Base-by-base conservation (phyloP, 495 filamentous ascomycete genomes). In the Patellaria atrata region DNA sequence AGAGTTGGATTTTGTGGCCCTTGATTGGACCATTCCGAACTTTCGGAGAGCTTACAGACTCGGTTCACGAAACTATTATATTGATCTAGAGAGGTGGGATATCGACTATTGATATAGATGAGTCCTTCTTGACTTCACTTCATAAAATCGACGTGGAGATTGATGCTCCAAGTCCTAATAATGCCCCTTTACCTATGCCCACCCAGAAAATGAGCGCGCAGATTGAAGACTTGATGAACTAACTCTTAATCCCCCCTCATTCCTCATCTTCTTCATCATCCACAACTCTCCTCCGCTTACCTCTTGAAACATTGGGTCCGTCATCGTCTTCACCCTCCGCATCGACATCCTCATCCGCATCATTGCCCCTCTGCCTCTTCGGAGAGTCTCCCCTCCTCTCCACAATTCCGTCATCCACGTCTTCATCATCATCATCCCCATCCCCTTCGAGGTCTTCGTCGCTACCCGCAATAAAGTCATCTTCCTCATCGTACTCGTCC, bases 401-500 rank as follows among this genome's bases (percentile, higher is more conserved):
- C 27, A 51, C 35, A 35, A 52, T 52, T n/a, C 45, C 50, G 30
- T 57, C 53, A 32, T 56, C 53, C 13, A 45, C 33, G 11, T 65
- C 60, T n/a, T 66, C 69, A 29, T 75, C 74, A 18, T 68, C 68
- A 25, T 70, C 71, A 13, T 65, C 68, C 40, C 67, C 70, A 52
- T 66, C 60, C 17, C 59, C 60, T 22, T 73, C 71, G 13, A 68
- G 66, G 18, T 72, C 70, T 19, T 67, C 64, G 25, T 73, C 61
- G 12, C 52, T 58, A 1, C 38, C 37, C 21, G 56, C 66, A 27
- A 70, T 43, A 37, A 70, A 70, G 29, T 57, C 64, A 40, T 75
- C 71, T 22, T 73, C 70, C 31, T 70, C 57, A 38, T 70, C 68
- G 27, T 70, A 94, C 51, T 87, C 80, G 49, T 94, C 83, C 43